Evolutionary conservation across 495 filamentous ascomycete species (phyloP).

Genomic region (Lophium mytilinum): DNA sequence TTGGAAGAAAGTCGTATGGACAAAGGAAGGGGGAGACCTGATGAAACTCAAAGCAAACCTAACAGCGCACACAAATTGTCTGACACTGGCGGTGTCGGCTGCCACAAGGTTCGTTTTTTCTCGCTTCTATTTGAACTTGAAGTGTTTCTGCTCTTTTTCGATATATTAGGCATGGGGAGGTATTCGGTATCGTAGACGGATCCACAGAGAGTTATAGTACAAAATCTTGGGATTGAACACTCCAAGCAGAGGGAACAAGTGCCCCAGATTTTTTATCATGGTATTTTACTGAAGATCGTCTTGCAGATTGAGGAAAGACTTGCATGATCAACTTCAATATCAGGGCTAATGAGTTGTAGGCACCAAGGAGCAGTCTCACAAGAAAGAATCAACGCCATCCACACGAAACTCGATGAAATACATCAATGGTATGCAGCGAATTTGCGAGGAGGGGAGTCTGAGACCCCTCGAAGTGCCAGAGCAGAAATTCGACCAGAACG

Average conservation of each 20-base stretch:
- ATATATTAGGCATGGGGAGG: too few species aligned
- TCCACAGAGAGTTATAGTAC: too few species aligned
- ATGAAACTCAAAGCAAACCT: constrained; percentile 4
- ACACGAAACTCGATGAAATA: constrained; percentile 5
- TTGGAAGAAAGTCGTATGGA: constrained; percentile 9
- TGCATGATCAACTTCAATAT: not conserved
- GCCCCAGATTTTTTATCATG: too few species aligned
- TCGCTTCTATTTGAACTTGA: not conserved
- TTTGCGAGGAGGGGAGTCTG: not conserved
- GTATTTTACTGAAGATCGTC: too few species aligned
- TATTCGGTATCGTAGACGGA: too few species aligned
- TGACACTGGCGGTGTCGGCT: not conserved
- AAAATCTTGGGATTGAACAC: too few species aligned
- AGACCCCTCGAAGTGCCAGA: not conserved
- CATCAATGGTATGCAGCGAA: constrained; percentile 5
- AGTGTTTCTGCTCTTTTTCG: too few species aligned
- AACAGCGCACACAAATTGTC: constrained; percentile 3
- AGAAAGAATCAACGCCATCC: constrained; percentile 1
- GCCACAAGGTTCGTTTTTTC: not conserved
- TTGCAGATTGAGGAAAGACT: too few species aligned
- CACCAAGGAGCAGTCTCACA: not conserved
- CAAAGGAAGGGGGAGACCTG: constrained; percentile 7
- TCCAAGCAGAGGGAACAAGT: too few species aligned
- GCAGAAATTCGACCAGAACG: not conserved
- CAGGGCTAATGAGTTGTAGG: not conserved